These are phyloP conservation scores for Triticum monococcum DNA, from an alignment of 176 grass and related monocot species.

Conservation along the genomic window DNA sequence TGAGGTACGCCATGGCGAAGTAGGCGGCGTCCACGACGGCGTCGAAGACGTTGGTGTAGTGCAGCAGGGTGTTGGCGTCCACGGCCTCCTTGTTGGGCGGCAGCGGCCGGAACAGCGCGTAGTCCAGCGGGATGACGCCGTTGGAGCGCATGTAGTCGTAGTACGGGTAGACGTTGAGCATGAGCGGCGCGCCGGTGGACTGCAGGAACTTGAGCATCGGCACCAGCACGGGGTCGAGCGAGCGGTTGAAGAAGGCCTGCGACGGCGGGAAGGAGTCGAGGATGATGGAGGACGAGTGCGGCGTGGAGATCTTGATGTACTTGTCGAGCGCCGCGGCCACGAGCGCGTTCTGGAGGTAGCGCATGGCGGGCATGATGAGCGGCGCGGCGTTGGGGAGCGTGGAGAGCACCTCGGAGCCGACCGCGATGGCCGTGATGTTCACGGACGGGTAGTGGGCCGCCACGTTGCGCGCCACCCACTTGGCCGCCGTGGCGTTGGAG, in stretches of 20 bases:
- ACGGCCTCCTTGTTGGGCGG: conserved; percentile 97
- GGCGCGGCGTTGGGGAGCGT: conserved; percentile 69
- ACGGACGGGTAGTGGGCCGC: conserved; percentile 74
- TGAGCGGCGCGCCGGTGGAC: conserved; percentile 67
- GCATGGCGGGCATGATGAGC: conserved; percentile 69
- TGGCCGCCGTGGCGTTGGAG: conserved; percentile 88
- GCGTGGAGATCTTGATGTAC: conserved; percentile 81
- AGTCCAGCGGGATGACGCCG: conserved; percentile 90
- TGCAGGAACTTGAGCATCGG: conserved; percentile 87
- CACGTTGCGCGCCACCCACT: conserved; percentile 79
- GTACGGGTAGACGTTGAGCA: conserved; percentile 98
- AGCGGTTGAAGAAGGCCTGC: conserved; percentile 98
- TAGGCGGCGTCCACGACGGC: conserved; percentile 88
- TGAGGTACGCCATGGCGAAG: conserved; percentile 93
- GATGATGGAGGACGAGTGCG: conserved; percentile 94
- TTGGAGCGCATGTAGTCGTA: conserved; percentile 99
- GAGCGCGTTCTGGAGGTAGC: conserved; percentile 90
- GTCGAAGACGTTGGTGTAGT: conserved; percentile 98
- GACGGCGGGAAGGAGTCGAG: conserved; percentile 97
- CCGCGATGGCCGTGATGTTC: conserved; percentile 88
- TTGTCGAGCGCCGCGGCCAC: conserved; percentile 84
- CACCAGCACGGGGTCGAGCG: conserved; percentile 56
- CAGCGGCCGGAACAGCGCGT: conserved; percentile 85
- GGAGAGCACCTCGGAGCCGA: conserved; percentile 88
- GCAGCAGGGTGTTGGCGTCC: conserved; percentile 91